Percentiles rank a stretch among this genome's conserved stretches.
phyloP scores from a whole-genome alignment of 345 rosid genomes.

The Gossypium anomalum region DNA sequence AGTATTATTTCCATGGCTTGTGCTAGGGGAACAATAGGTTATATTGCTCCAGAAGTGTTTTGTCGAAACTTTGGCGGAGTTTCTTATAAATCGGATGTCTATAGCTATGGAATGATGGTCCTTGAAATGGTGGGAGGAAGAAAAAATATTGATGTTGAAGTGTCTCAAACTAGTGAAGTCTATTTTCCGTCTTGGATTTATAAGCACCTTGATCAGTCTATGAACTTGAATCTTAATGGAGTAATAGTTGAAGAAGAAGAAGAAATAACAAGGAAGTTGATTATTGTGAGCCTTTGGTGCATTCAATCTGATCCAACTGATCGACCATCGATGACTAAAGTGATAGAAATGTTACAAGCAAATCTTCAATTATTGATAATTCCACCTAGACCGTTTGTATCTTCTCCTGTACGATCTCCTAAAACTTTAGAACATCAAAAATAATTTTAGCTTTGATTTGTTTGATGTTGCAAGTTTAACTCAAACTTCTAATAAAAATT shows the following conservation, averaged over 20 bases:
- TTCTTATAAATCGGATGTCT: constrained; percentile 49
- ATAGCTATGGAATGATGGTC: constrained; percentile 49
- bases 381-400: constrained; percentile 13
- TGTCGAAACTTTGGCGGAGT: constrained; percentile 30
- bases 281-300: constrained; percentile 32
- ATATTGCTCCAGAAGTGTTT: constrained; percentile 41
- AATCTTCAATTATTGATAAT: neutral
- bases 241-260: constrained; percentile 4
- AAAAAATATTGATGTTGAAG: constrained; percentile 9
- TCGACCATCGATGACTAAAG: constrained; percentile 17
- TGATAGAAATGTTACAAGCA: neutral
- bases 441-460: neutral
- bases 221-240: neutral
- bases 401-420: neutral
- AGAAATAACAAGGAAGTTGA: constrained; percentile 27
- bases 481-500: neutral
- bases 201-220: constrained; percentile 22
- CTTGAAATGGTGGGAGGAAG: constrained; percentile 37
- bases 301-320: constrained; percentile 30
- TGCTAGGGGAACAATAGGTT: neutral
- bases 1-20: constrained; percentile 30
- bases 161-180: constrained; percentile 24
- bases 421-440: neutral
- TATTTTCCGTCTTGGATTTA: constrained; percentile 41
- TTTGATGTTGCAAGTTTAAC: neutral